A percentile compares a stretch with the other conserved stretches of the same genome.
Conservation (phyloP, 2,329 filamentous ascomycete species). For the Trichoderma oligosporum region DNA sequence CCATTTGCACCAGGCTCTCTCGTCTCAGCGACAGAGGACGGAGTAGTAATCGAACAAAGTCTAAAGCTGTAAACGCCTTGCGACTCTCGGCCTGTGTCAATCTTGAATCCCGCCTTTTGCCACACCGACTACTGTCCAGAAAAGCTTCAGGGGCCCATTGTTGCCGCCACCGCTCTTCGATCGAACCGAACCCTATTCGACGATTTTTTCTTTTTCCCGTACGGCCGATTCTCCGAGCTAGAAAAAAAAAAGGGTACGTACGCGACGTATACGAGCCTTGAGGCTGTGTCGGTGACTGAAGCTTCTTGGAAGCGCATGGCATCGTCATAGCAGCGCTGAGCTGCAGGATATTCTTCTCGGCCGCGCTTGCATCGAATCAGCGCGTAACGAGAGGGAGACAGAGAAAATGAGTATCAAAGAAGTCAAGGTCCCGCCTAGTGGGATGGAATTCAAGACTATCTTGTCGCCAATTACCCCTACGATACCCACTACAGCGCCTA, state of each 20-base stretch:
- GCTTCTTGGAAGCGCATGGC: slow-evolving; percentile 25
- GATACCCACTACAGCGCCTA: slow-evolving; percentile 31
- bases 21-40: not conserved
- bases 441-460: slow-evolving; percentile 29
- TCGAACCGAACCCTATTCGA: not conserved
- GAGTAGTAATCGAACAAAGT: not conserved
- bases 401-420: slow-evolving; percentile 32
- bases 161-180: not conserved
- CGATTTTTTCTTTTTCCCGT: too few species aligned
- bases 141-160: not conserved
- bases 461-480: slow-evolving; percentile 33
- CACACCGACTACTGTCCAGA: slow-evolving; percentile 2
- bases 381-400: not conserved
- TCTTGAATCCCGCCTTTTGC: slow-evolving; percentile 15
- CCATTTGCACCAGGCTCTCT: slow-evolving; percentile 9
- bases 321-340: slow-evolving; percentile 20
- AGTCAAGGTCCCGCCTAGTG: slow-evolving; percentile 24
- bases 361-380: slow-evolving; percentile 9
- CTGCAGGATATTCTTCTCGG: slow-evolving; percentile 17
- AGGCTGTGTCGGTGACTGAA: slow-evolving; percentile 3
- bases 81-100: slow-evolving; percentile 4
- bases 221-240: not conserved
- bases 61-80: not conserved
- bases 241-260: not conserved
- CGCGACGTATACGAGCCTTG: not conserved